A percentile compares a stretch with the other conserved stretches of the same genome.
phyloP scores from a whole-genome alignment of 2,329 filamentous ascomycete genomes.

The Fusarium annulatum region DNA sequence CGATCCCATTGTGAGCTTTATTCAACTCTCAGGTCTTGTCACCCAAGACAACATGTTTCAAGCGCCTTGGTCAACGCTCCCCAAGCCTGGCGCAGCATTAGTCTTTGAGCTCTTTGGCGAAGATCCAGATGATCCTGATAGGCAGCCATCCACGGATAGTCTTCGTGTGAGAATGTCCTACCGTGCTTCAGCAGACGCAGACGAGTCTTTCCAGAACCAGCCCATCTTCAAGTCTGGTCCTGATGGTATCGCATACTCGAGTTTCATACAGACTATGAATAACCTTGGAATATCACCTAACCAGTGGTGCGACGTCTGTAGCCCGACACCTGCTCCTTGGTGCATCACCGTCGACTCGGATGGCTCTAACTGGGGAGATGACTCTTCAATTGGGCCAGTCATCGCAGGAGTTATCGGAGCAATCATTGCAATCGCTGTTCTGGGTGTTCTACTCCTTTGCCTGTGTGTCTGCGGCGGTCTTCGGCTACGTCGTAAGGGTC shows the following conservation, averaged over 20 bases:
- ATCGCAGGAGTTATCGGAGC: conserved; percentile 62
- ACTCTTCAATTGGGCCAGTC: conserved; percentile 48
- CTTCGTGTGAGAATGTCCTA: conserved; percentile 68
- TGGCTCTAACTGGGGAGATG: not conserved
- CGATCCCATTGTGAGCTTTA: conserved; percentile 67
- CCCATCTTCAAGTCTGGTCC: conserved; percentile 55
- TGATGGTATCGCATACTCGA: conserved; percentile 51
- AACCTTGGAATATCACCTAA: conserved; percentile 48
- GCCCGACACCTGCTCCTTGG: conserved; percentile 49
- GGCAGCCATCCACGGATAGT: conserved; percentile 48
- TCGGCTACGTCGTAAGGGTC: conserved; percentile 43
- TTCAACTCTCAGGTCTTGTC: conserved; percentile 60
- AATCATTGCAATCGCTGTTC: conserved; percentile 51
- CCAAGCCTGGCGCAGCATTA: conserved; percentile 79
- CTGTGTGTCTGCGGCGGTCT: conserved; percentile 51
- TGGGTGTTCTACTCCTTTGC: conserved; percentile 48
- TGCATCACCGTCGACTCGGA: conserved; percentile 43
- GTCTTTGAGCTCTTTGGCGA: conserved; percentile 72
- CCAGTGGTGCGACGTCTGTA: conserved; percentile 60
- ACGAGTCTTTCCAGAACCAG: conserved; percentile 50
- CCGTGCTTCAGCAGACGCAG: conserved; percentile 58
- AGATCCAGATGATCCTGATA: conserved; percentile 32
- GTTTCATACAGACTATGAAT: conserved; percentile 54
- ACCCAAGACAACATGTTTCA: conserved; percentile 63
- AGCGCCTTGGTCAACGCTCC: conserved; percentile 53